Conservation (phyloP, 495 filamentous ascomycete species). For the Tuber borchii region DNA sequence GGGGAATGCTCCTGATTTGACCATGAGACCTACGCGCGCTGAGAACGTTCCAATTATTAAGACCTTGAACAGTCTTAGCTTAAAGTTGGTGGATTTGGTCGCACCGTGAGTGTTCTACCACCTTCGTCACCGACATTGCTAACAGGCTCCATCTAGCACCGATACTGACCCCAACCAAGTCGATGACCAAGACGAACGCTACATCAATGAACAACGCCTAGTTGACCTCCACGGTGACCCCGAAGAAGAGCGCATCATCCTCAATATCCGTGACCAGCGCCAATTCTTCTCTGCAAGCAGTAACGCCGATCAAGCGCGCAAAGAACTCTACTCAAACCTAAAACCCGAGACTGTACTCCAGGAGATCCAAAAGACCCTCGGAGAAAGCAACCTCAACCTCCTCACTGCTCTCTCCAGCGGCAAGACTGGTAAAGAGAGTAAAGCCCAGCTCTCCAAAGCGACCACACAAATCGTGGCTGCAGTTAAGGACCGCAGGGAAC, state of each 20-base stretch:
- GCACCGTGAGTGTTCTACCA: constrained; percentile 49
- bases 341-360: constrained; percentile 61
- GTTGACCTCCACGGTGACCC: constrained; percentile 72
- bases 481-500: constrained; percentile 52
- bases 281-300: constrained; percentile 66
- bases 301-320: constrained; percentile 50
- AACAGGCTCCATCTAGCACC: constrained; percentile 32
- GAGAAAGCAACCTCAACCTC: constrained; percentile 53
- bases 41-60: constrained; percentile 74
- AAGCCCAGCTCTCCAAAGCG: constrained; percentile 42
- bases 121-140: constrained; percentile 3
- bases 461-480: constrained; percentile 48
- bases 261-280: constrained; percentile 80
- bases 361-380: constrained; percentile 58
- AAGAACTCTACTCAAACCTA: constrained; percentile 55
- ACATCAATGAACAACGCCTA: constrained; percentile 66
- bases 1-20: constrained; percentile 77
- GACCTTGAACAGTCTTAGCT: constrained; percentile 76
- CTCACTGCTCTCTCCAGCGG: constrained; percentile 59
- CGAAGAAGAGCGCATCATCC: constrained; percentile 64
- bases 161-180: constrained; percentile 61
- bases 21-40: constrained; percentile 65
- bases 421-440: constrained; percentile 51
- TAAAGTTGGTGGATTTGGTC: constrained; percentile 84
- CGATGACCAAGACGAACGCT: constrained; percentile 65